phyloP scores from a whole-genome alignment of 768 basidiomycete species.

The Rhizopogon vulgaris region DNA sequence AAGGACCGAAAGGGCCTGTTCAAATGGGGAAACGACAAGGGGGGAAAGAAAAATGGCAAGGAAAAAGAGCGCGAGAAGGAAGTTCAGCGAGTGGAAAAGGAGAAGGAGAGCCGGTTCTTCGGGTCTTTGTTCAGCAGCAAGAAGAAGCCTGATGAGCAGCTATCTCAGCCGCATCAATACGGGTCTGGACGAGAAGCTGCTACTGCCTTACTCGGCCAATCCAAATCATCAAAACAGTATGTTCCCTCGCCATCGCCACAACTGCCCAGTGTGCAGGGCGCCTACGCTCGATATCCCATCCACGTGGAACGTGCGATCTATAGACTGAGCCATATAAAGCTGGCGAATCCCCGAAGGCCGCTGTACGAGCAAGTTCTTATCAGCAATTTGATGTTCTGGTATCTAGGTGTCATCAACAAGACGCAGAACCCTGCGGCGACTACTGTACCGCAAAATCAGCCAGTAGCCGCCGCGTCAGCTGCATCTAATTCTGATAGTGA shows the following conservation, averaged over 20 bases:
- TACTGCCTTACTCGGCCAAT: constrained; percentile 76
- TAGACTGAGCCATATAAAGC: constrained; percentile 94
- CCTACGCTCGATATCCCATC: constrained; percentile 85
- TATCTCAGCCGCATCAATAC: constrained; percentile 28
- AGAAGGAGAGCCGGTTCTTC: constrained; percentile 77
- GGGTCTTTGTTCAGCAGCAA: constrained; percentile 84
- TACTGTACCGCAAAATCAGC: constrained; percentile 23
- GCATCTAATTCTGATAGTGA: constrained; percentile 30
- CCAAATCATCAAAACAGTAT: constrained; percentile 70
- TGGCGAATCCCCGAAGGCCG: constrained; percentile 94
- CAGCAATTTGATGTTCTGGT: constrained; percentile 98
- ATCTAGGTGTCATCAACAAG: constrained; percentile 95
- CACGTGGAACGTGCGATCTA: constrained; percentile 99
- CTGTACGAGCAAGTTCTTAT: constrained; percentile 95
- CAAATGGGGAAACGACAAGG: constrained; percentile 64
- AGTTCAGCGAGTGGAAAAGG: constrained; percentile 41
- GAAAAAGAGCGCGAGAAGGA: constrained; percentile 45
- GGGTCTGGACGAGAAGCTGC: constrained; percentile 80
- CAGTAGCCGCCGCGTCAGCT: constrained; percentile 14
- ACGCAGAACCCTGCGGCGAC: constrained; percentile 47
- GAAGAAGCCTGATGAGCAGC: constrained; percentile 78
- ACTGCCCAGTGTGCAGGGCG: constrained; percentile 27
- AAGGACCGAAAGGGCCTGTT: constrained; percentile 73
- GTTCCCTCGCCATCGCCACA: constrained; percentile 57
- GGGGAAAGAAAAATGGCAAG: constrained; percentile 49